phyloP scores from a whole-genome alignment of 768 basidiomycete genomes.

The Strobilomyces confusus region DNA sequence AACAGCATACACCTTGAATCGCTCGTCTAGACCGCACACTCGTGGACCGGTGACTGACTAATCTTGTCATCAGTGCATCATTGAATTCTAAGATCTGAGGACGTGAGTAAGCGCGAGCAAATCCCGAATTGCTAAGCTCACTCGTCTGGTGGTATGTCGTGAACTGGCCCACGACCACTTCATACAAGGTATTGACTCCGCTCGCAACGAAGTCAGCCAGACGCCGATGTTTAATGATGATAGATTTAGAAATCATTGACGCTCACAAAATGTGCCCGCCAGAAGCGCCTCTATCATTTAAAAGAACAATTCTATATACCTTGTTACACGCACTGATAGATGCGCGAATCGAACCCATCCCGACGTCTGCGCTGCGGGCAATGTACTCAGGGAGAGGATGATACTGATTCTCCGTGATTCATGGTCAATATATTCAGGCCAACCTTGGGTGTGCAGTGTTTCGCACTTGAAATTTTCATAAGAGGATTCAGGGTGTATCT shows the following conservation, averaged over 20 bases:
- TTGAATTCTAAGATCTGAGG: conserved; percentile 9
- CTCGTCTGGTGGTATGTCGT: conserved; percentile 31
- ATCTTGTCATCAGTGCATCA: conserved; percentile 11
- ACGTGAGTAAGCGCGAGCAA: too few species aligned
- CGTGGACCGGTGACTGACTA: not conserved
- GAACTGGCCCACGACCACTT: not conserved
- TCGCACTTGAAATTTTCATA: too few species aligned
- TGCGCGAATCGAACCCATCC: too few species aligned
- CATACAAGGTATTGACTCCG: conserved; percentile 19
- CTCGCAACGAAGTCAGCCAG: not conserved
- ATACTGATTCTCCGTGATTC: too few species aligned
- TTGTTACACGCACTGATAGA: too few species aligned
- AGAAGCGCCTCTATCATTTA: too few species aligned
- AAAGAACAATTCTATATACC: too few species aligned
- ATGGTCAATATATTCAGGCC: too few species aligned
- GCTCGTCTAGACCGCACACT: not conserved
- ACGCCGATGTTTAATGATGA: not conserved
- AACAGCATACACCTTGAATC: conserved; percentile 13
- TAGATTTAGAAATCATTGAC: not conserved
- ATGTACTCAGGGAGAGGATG: too few species aligned
- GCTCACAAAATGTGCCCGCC: not conserved
- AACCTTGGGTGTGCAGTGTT: too few species aligned
- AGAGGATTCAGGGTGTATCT: too few species aligned
- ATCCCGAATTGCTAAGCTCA: not conserved
- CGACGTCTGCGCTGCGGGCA: too few species aligned